Base-by-base conservation (phyloP, 768 basidiomycete genomes). In the Artomyces pyxidatus region DNA sequence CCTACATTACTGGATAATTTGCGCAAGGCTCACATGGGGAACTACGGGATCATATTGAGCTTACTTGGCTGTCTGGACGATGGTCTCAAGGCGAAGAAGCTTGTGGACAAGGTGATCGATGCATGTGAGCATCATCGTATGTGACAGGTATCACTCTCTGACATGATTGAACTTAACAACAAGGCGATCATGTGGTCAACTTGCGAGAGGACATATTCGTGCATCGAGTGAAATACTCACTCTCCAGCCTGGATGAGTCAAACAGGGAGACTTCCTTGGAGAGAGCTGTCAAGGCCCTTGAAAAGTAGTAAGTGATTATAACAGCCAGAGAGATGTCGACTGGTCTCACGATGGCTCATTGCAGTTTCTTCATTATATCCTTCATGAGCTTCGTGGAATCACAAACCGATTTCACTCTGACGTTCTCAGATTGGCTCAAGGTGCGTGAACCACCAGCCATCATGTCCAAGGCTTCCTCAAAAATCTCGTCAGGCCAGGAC, bases 61-160 rank as follows among this genome's bases (percentile, higher is more conserved):
- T 74, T 99, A 40, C 73, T 98, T 6, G 94, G 94, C n/a, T 92
- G 85, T 57, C 67, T 99, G 41, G 96, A 98, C 56, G 75, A 85
- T 46, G 96, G 96, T 0, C 65, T 83, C 28, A 78, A 79, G 56
- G 78, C 83, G n/a, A 99, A 99, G 71, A 80, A 72, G 48, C 73
- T 98, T 2, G 94, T 94, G 0, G 96, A 99, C 66, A 76, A 81
- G 11, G 79, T 96, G 50, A 85, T 98, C 47, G 94, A 99, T 62
- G 74, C 81, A 28, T 81, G 80, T 76, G 46, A 54, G 69, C 52
- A 37, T 10, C 10, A 21, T n/a, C 11, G 37, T 19, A 4, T 8
- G 5, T 16, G n/a, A 14, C 17, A 21, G 23, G 4, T 40, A 40
- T 41, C 40, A 41, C 12, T 5, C 21, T 11, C 4, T 12, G 4